Conservation (phyloP, 257 asterid genomes). For the Solanum peruvianum region DNA sequence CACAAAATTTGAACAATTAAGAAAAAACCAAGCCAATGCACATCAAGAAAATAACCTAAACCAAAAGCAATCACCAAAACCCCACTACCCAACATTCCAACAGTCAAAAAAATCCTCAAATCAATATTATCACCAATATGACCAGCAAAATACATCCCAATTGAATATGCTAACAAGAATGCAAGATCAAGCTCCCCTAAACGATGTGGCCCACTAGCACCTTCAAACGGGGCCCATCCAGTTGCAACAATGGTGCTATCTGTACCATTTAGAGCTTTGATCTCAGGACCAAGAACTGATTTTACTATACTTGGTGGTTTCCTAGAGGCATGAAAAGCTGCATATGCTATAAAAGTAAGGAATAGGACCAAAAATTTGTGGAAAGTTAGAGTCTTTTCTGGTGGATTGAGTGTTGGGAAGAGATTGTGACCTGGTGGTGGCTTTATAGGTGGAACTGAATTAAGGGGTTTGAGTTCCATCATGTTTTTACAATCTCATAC, state of each 20-base stretch:
- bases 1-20: slow-evolving; percentile 58
- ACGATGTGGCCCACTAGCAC: slow-evolving; percentile 70
- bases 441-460: slow-evolving; percentile 7
- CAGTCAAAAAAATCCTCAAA: slow-evolving; percentile 53
- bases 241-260: slow-evolving; percentile 3
- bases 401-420: slow-evolving; percentile 42
- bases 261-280: slow-evolving; percentile 16
- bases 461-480: slow-evolving; percentile 37
- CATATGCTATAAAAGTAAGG: slow-evolving; percentile 75
- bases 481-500: background rate
- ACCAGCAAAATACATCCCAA: slow-evolving; percentile 84
- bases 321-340: slow-evolving; percentile 88
- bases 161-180: slow-evolving; percentile 59
- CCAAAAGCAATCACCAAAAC: slow-evolving; percentile 51
- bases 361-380: slow-evolving; percentile 51
- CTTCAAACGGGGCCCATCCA: slow-evolving; percentile 91
- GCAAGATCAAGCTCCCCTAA: slow-evolving; percentile 95
- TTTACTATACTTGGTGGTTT: slow-evolving; percentile 98
- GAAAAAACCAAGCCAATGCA: slow-evolving; percentile 51
- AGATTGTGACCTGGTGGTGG: slow-evolving; percentile 60
- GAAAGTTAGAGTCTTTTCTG: slow-evolving; percentile 39
- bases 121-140: slow-evolving; percentile 75
- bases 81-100: slow-evolving; percentile 94
- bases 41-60: slow-evolving; percentile 65
- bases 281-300: slow-evolving; percentile 62